Conservation (phyloP, 345 rosid genomes). For the Reutealis trisperma region DNA sequence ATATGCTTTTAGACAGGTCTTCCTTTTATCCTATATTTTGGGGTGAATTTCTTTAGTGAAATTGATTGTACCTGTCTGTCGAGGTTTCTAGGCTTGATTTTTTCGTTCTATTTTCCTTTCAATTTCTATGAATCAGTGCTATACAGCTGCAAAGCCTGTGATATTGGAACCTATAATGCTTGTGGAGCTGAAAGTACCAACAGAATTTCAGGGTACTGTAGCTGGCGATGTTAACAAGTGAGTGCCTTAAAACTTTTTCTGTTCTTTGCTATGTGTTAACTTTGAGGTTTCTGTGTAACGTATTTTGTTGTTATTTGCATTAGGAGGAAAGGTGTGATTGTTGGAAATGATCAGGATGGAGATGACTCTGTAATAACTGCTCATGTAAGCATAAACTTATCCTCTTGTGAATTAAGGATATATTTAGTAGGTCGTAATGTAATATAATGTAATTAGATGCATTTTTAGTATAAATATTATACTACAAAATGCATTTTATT, state of each 20-base stretch:
- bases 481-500: too few species aligned
- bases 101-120: background rate
- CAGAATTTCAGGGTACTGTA: slow-evolving; percentile 95
- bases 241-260: slow-evolving; percentile 18
- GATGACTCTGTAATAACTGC: slow-evolving; percentile 85
- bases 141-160: slow-evolving; percentile 82
- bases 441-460: too few species aligned
- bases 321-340: slow-evolving; percentile 98
- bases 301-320: slow-evolving; percentile 4
- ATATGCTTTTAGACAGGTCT: slow-evolving; percentile 93
- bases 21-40: background rate
- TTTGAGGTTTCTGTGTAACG: background rate
- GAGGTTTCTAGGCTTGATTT: background rate
- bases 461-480: too few species aligned
- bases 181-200: slow-evolving; percentile 93
- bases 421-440: too few species aligned
- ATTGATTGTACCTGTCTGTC: background rate
- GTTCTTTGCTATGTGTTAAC: slow-evolving; percentile 7
- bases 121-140: slow-evolving; percentile 51
- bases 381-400: slow-evolving; percentile 47
- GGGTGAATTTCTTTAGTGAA: background rate
- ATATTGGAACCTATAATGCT: slow-evolving; percentile 95
- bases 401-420: background rate
- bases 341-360: slow-evolving; percentile 97
- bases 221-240: slow-evolving; percentile 98